A percentile compares a stretch with the other conserved stretches of the same genome.
These are phyloP conservation scores for Saccharomycopsis capsularis DNA, from an alignment of 805 yeast genomes.

Conservation along the genomic window DNA sequence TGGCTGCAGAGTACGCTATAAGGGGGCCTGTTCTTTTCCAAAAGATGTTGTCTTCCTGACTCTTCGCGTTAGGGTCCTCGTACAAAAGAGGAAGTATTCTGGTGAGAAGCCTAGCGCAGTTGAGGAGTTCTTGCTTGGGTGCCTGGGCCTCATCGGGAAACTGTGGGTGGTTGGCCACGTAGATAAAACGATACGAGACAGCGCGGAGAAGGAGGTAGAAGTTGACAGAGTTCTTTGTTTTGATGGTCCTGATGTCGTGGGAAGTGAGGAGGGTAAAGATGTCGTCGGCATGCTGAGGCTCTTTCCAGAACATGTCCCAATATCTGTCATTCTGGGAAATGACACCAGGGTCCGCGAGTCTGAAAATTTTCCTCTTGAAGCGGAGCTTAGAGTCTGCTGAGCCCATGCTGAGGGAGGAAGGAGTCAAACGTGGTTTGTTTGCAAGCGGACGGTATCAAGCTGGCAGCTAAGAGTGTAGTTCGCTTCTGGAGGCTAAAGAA, in stretches of 20 bases:
- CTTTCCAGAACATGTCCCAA: slow-evolving; percentile 43
- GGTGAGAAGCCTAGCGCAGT: slow-evolving; percentile 32
- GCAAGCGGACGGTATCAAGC: no score
- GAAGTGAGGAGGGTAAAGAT: slow-evolving; percentile 50
- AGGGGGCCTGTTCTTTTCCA: slow-evolving; percentile 6
- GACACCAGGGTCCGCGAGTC: slow-evolving; percentile 41
- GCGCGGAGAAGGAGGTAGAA: slow-evolving; percentile 47
- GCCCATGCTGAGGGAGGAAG: no score
- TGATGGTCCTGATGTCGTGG: slow-evolving; percentile 50
- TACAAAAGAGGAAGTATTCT: slow-evolving; percentile 15
- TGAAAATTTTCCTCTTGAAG: slow-evolving; percentile 54
- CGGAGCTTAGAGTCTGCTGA: slow-evolving; percentile 61
- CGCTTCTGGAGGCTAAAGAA: no score
- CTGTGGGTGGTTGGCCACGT: slow-evolving; percentile 22
- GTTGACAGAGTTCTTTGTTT: slow-evolving; percentile 51
- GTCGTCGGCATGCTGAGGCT: slow-evolving; percentile 48
- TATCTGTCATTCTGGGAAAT: slow-evolving; percentile 32
- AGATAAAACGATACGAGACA: slow-evolving; percentile 29
- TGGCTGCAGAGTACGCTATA: background rate
- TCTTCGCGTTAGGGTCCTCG: slow-evolving; percentile 1
- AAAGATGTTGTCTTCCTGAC: slow-evolving; percentile 8
- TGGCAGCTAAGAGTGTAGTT: no score
- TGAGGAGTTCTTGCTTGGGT: slow-evolving; percentile 38
- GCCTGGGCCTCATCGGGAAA: slow-evolving; percentile 26
- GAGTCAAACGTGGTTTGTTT: no score